These are phyloP conservation scores for Tuber aestivum DNA, from an alignment of 495 filamentous ascomycete genomes.

Conservation along the genomic window DNA sequence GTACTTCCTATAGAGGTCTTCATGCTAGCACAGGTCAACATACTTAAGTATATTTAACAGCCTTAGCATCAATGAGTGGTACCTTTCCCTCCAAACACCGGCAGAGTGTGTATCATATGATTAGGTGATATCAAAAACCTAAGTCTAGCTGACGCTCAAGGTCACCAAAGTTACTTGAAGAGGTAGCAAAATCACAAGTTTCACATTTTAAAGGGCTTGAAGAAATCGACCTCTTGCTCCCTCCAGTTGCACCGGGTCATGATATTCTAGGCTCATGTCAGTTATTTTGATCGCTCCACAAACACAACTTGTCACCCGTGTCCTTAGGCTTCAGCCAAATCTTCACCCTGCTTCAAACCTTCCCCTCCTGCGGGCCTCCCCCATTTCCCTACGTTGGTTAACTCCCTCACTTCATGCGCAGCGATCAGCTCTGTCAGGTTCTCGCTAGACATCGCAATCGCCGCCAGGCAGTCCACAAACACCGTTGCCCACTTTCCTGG, in stretches of 20 bases:
- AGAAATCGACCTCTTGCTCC: background rate
- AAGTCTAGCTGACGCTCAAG: background rate
- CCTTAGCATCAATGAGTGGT: background rate
- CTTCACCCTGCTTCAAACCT: background rate
- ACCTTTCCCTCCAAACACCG: background rate
- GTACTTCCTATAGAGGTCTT: background rate
- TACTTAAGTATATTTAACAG: background rate
- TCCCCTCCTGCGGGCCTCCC: background rate
- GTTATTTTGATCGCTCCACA: background rate
- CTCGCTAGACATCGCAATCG: background rate
- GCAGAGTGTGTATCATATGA: background rate
- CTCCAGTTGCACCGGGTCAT: background rate
- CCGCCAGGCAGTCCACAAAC: conserved; percentile 27
- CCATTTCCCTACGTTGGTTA: background rate
- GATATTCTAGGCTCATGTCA: background rate
- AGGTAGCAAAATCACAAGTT: background rate
- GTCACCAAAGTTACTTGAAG: background rate
- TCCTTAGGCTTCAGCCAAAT: background rate
- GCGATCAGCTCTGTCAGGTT: background rate
- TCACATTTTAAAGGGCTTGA: background rate
- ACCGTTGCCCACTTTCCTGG: conserved; percentile 29
- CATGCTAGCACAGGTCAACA: background rate
- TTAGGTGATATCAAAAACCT: background rate
- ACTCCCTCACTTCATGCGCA: background rate
- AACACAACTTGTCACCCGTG: background rate